Base-by-base conservation (phyloP, 2,329 filamentous ascomycete species). In the Saccharata proteae region DNA sequence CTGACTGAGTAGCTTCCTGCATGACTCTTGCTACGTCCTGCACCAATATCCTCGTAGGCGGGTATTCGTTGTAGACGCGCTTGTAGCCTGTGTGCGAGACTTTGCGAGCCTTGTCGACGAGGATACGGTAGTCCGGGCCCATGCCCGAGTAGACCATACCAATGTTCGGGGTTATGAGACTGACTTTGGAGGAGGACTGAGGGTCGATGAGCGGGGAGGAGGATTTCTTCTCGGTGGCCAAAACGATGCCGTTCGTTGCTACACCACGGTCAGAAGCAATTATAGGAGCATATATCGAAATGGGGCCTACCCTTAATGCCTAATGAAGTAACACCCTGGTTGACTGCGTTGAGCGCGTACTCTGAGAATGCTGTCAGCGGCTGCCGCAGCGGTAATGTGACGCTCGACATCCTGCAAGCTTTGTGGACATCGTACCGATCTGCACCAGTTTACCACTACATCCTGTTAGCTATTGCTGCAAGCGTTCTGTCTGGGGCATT, bases 21-120 rank as follows among this genome's bases (percentile, higher is more conserved):
- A 98, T 94, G 44, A 96, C 88, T 42, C 85, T 75, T 38, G 90
- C 90, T 36, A 98, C 86, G 52, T 98, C 90, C 63, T 98, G 90
- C 35, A 98, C 90, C 64, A 98, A 74, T 79, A 98, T 98, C 58
- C 90, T 78, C 35, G 90, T 98, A 5, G 90, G 90, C n/a, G 90
- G 90, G 66, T 98, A 98, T 66, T 98, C 90, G 65, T 98, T 98
- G 71, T 98, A 98, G 67, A 98, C 86, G 60, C 90, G 84, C 75
- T 98, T 98, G 77, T 98, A 98, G 59, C 78, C 80, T 28, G 90
- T 93, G 65, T 98, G 90, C 35, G 86, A 93, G 45, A 94, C 90
- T 64, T 96, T 98, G 55, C 90, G 85, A 47, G 90, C 90, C 61
- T 86, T 88, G 69, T 98, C 90, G 47, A 96, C 90, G 33, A 98